phyloP scores from a whole-genome alignment of 768 basidiomycete genomes.

The Galerina marginata region DNA sequence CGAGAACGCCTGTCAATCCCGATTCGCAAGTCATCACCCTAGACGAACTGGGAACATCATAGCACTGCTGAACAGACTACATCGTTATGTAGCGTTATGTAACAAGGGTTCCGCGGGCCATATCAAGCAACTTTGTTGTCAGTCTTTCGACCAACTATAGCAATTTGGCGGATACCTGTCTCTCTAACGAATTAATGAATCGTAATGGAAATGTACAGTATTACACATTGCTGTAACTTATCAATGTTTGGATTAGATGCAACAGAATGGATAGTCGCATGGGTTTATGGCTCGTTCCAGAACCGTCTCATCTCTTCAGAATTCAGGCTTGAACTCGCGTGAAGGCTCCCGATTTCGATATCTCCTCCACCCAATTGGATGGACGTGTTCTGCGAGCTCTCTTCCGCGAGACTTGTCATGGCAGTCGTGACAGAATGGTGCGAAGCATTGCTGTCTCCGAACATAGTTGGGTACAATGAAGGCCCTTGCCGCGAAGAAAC shows the following conservation, averaged over 20 bases:
- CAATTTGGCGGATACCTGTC: too few species aligned
- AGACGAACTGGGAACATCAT: too few species aligned
- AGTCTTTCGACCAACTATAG: too few species aligned
- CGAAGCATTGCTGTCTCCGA: conserved; percentile 3
- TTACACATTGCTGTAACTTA: too few species aligned
- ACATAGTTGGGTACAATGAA: conserved; percentile 4
- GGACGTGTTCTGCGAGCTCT: background rate
- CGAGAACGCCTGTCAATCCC: background rate
- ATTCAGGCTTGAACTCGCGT: conserved; percentile 11
- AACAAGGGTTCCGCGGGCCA: too few species aligned
- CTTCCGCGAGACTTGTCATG: background rate
- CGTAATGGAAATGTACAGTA: too few species aligned
- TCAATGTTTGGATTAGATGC: too few species aligned
- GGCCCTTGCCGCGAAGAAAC: background rate
- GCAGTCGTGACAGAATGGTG: background rate
- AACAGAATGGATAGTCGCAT: background rate
- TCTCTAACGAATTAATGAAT: too few species aligned
- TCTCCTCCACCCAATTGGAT: background rate
- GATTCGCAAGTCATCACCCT: background rate
- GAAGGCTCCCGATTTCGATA: conserved; percentile 19
- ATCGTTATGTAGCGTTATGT: too few species aligned
- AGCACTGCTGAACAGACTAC: too few species aligned
- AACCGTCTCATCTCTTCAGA: conserved; percentile 10
- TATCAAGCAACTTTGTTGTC: too few species aligned
- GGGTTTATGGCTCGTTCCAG: conserved; percentile 1